Conservation (phyloP, 768 basidiomycete genomes). For the Leccinum aurantiacum region DNA sequence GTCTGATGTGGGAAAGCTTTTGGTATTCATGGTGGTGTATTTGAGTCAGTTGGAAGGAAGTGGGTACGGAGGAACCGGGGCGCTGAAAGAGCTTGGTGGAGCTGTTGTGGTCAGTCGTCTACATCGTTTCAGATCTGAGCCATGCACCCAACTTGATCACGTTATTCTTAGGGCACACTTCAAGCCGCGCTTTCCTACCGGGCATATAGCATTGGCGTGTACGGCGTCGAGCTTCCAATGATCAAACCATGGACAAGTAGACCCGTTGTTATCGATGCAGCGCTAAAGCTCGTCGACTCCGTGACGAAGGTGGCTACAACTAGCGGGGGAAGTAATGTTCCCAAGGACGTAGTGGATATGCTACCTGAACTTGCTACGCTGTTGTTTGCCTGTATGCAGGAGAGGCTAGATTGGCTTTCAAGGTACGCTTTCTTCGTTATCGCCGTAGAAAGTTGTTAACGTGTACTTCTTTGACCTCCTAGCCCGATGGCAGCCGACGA, state of each 20-base stretch:
- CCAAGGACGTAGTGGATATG: conserved; percentile 48
- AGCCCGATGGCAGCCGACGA: conserved; percentile 50
- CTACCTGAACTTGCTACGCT: conserved; percentile 63
- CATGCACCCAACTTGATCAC: background rate
- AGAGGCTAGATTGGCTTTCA: conserved; percentile 66
- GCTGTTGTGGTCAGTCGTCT: conserved; percentile 55
- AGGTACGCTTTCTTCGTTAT: conserved; percentile 39
- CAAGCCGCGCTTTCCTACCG: conserved; percentile 76
- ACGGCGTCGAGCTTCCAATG: conserved; percentile 73
- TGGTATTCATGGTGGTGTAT: conserved; percentile 56
- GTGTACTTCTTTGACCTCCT: conserved; percentile 1
- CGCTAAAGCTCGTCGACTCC: conserved; percentile 69
- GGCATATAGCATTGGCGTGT: conserved; percentile 65
- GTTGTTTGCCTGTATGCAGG: conserved; percentile 65
- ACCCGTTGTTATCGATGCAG: conserved; percentile 61
- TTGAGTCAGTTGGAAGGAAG: conserved; percentile 24
- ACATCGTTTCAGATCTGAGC: background rate
- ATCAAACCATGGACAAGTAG: conserved; percentile 84
- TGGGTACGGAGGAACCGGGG: conserved; percentile 23
- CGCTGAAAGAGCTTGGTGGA: conserved; percentile 42
- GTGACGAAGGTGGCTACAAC: conserved; percentile 41
- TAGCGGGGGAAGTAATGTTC: conserved; percentile 7
- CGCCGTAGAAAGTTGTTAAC: background rate
- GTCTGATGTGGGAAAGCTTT: conserved; percentile 61
- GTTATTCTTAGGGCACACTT: conserved; percentile 56